A percentile compares a stretch with the other conserved stretches of the same genome.
Conservation (phyloP, 2,329 filamentous ascomycete genomes). For the Pseudocercospora pini-densiflorae region DNA sequence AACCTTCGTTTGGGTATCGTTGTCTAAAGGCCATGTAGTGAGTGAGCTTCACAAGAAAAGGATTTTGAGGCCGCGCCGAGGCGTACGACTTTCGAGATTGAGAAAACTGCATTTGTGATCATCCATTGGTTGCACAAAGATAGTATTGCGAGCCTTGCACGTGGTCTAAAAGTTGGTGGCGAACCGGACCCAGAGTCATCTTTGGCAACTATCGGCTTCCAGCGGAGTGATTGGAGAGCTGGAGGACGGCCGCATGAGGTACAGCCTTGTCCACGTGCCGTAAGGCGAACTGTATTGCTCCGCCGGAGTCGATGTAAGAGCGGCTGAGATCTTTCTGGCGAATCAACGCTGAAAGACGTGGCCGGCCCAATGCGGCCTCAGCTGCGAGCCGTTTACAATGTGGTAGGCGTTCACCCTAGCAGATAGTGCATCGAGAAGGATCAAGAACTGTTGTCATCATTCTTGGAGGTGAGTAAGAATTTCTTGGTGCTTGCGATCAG, state of each 20-base stretch:
- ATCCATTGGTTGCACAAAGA: neutral
- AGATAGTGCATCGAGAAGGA: neutral
- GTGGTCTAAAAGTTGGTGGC: neutral
- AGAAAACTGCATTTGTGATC: neutral
- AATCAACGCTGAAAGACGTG: neutral
- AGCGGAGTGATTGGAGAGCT: neutral
- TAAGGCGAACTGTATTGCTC: neutral
- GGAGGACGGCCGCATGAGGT: neutral
- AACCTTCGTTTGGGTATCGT: neutral
- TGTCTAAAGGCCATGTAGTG: neutral
- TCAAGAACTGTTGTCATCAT: neutral
- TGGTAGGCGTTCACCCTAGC: neutral
- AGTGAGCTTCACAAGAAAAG: neutral
- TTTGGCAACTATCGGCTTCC: neutral
- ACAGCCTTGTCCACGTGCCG: conserved; percentile 3
- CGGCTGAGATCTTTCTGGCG: neutral
- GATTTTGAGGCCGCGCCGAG: neutral
- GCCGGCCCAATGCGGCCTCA: neutral
- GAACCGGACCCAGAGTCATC: neutral
- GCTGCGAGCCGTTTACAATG: neutral
- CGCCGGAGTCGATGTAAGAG: neutral
- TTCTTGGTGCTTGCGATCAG: neutral
- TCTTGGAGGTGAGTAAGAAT: neutral
- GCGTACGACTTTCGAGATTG: neutral
- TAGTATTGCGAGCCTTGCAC: neutral